A percentile compares a stretch with the other conserved stretches of the same genome.
These are phyloP conservation scores for Penicillium lividum DNA, from an alignment of 495 filamentous ascomycete species.

Conservation along the genomic window DNA sequence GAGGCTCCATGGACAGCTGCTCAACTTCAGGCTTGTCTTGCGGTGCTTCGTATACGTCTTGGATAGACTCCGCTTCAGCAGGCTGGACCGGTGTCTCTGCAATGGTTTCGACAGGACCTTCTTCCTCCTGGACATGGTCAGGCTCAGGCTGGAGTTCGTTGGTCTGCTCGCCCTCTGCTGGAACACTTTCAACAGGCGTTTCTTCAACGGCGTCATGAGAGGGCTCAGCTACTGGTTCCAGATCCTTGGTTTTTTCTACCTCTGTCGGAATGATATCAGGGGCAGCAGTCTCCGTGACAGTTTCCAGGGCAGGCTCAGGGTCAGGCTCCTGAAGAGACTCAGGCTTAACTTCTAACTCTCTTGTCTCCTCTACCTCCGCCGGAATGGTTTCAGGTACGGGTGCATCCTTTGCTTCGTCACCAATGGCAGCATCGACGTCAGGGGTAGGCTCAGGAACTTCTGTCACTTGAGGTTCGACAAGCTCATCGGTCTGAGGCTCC, in stretches of 20 bases:
- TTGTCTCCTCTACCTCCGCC: no score
- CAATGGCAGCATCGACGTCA: not conserved
- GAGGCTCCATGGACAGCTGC: not conserved
- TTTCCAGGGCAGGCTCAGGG: no score
- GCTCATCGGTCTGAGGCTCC: not conserved
- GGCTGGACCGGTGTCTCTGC: no score
- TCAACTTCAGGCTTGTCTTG: slow-evolving; percentile 1
- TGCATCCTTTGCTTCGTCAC: not conserved
- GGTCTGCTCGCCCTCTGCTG: slow-evolving; percentile 8
- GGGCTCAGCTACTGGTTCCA: no score
- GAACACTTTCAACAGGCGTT: not conserved
- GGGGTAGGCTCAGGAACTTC: not conserved
- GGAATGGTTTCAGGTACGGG: no score
- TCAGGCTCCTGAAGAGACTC: slow-evolving; percentile 2
- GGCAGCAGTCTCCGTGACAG: not conserved
- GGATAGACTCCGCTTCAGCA: no score
- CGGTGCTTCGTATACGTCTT: not conserved
- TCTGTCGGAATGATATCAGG: not conserved
- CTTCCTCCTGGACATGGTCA: no score
- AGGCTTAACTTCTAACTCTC: not conserved
- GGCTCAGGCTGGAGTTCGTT: not conserved
- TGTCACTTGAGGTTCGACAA: slow-evolving; percentile 8
- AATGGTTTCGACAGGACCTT: not conserved
- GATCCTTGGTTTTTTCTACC: no score
- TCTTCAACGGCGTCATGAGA: not conserved